Conservation (phyloP, 768 basidiomycete genomes). For the Termitomyces sp. region DNA sequence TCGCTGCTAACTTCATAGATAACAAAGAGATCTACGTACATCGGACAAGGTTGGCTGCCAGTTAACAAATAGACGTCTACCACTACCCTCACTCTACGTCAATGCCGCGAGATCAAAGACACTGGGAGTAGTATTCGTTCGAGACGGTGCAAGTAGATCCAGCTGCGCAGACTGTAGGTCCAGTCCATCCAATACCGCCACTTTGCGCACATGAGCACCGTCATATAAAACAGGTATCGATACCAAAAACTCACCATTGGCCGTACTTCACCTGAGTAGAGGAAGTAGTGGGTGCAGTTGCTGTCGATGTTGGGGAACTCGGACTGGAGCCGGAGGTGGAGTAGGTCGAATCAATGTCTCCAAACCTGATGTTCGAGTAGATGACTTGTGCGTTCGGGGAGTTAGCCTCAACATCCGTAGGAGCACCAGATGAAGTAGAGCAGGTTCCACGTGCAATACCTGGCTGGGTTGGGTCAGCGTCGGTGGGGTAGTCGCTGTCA, state of each 20-base stretch:
- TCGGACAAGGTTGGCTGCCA: not conserved
- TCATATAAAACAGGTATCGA: not conserved
- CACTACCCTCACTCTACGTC: not conserved
- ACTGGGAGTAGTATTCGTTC: conserved; percentile 30
- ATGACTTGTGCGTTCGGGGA: not conserved
- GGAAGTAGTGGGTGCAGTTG: conserved; percentile 11
- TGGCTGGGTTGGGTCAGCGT: conserved; percentile 2
- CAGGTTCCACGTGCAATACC: not conserved
- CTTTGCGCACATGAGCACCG: conserved; percentile 10
- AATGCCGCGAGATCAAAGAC: conserved; percentile 14
- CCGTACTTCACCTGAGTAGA: conserved; percentile 29
- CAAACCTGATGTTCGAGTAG: not conserved
- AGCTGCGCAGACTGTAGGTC: conserved; percentile 25
- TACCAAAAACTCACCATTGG: conserved; percentile 24
- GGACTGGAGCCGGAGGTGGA: conserved; percentile 41
- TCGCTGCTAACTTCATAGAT: not conserved
- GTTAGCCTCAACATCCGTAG: not conserved
- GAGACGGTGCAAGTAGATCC: conserved; percentile 21
- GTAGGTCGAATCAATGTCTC: not conserved
- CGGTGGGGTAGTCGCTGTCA: conserved; percentile 24
- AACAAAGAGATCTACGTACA: not conserved
- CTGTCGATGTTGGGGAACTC: not conserved
- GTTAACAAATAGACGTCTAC: not conserved
- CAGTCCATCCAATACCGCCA: conserved; percentile 23
- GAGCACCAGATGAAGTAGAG: not conserved